Base-by-base conservation (phyloP, 768 basidiomycete genomes). In the Cyathus striatus region DNA sequence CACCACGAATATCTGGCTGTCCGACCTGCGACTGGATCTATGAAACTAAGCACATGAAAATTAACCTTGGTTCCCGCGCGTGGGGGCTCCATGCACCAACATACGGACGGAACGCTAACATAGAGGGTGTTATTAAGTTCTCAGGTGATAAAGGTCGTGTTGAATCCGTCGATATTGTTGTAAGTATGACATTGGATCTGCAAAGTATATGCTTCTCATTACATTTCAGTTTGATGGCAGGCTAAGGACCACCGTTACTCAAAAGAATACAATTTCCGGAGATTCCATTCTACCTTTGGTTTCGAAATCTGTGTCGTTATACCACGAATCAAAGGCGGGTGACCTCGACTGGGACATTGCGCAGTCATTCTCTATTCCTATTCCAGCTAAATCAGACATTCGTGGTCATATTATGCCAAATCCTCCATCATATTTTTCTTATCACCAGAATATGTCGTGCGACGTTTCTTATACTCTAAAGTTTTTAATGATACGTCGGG, bases 101-200 rank as follows among this genome's bases (percentile, higher is more conserved):
- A 14, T 76, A 73, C 50, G 74, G 75, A 18, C 51, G 60, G 26
- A 60, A 66, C 21, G 68, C 64, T 6, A 51, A 53, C 14, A 61
- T 74, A n/a, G 62, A 70, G 25, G 74, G 73, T 14, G 45, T 56
- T 20, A 45, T 75, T 3, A 52, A 47, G 17, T 60, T 75, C 41
- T 55, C 47, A 16, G 59, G 60, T 32, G 55, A 59, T 18, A 62
- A 62, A 42, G 58, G 59, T n/a, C 61, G 64, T 32, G 60, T 73
- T 4, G 54, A 59, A 26, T 58, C 61, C 13, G 50, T 76, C 32
- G 63, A 62, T 7, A 64, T 61, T 6, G 65, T 64, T 40, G 73
- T 76, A 38, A 38, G 61, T 53, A n/a, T 4, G 18, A n/a, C 18
- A 13, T n/a, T 37, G 35, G 13, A 10, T 37, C 13, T 37, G 10